Evolutionary conservation across 495 filamentous ascomycete genomes (phyloP).

Genomic region (Penicillium ucsense): DNA sequence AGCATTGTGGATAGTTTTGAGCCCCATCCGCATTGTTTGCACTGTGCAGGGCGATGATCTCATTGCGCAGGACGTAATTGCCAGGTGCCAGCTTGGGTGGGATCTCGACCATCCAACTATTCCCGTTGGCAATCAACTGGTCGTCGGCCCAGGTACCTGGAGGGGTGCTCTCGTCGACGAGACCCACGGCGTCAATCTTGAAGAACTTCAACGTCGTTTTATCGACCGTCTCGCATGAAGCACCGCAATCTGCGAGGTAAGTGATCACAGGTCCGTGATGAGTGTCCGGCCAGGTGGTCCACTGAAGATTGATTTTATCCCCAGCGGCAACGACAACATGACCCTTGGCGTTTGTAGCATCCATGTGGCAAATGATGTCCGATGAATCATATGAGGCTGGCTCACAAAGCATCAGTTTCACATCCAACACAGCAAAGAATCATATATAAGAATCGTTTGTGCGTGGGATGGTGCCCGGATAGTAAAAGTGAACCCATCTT

Average conservation of each 20-base stretch:
- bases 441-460: background rate
- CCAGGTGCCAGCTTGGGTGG: constrained; percentile 51
- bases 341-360: constrained; percentile 41
- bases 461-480: too few relatives aligned
- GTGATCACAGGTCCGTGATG: constrained; percentile 63
- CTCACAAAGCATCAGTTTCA: constrained; percentile 30
- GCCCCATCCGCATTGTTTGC: constrained; percentile 47
- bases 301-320: constrained; percentile 45
- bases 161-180: constrained; percentile 35
- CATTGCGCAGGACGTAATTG: constrained; percentile 70
- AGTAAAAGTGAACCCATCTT: too few relatives aligned
- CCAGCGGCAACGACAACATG: constrained; percentile 45
- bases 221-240: constrained; percentile 51
- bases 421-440: background rate
- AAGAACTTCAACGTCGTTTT: constrained; percentile 57
- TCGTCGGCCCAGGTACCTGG: constrained; percentile 59
- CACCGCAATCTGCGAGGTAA: constrained; percentile 60
- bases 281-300: constrained; percentile 55
- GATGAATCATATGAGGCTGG: constrained; percentile 17
- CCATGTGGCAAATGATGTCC: constrained; percentile 61
- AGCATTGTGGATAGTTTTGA: constrained; percentile 69
- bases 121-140: constrained; percentile 51
- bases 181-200: constrained; percentile 59
- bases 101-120: constrained; percentile 57
- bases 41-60: constrained; percentile 66